Conservation (phyloP, 129 eudicot genomes). For the Dittrichia graveolens region DNA sequence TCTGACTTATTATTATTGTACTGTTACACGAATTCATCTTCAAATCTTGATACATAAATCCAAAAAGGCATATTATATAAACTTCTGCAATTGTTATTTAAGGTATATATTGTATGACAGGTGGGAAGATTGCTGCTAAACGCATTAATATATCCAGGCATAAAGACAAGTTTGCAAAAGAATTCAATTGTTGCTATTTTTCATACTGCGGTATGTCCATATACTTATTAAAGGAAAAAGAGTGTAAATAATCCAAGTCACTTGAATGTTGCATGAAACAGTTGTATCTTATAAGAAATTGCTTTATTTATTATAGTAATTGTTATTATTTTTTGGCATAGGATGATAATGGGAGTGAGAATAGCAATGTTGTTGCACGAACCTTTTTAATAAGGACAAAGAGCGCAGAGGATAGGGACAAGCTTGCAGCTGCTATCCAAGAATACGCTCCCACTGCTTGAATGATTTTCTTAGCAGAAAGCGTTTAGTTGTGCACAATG, state of each 20-base stretch:
- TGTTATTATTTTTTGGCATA: constrained; percentile 15
- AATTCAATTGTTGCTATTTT: constrained; percentile 82
- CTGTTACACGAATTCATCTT: background rate
- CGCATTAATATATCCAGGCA: constrained; percentile 84
- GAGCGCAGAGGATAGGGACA: constrained; percentile 77
- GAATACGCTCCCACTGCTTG: constrained; percentile 77
- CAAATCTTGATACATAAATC: background rate
- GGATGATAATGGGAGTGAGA: constrained; percentile 59
- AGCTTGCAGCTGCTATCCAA: constrained; percentile 74
- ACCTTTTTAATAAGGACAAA: constrained; percentile 81
- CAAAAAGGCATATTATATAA: background rate
- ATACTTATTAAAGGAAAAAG: background rate
- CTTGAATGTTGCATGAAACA: background rate
- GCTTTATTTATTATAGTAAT: background rate
- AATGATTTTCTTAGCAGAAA: background rate
- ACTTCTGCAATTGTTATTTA: background rate
- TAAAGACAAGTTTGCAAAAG: constrained; percentile 82
- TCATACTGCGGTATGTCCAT: constrained; percentile 66
- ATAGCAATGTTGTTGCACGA: constrained; percentile 59
- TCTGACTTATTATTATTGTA: background rate
- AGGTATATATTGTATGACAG: constrained; percentile 41
- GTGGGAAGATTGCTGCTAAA: constrained; percentile 89
- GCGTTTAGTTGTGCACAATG: constrained; percentile 4
- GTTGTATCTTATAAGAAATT: background rate
- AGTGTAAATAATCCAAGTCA: background rate